A percentile compares a stretch with the other conserved stretches of the same genome.
phyloP scores from a whole-genome alignment of 2,329 filamentous ascomycete species.

The Colletotrichum zoysiae region DNA sequence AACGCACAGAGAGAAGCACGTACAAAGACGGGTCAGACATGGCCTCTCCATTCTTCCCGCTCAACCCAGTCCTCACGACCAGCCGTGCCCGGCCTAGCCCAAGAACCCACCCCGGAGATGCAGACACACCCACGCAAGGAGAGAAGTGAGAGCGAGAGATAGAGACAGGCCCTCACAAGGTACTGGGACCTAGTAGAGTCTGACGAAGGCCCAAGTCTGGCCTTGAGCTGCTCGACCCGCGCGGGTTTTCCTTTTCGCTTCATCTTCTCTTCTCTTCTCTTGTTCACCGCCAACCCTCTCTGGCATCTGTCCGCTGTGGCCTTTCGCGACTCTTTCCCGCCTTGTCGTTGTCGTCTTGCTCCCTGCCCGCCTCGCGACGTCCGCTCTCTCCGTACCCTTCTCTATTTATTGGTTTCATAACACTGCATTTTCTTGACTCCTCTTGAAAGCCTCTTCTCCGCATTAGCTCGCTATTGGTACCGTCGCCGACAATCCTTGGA shows the following conservation, averaged over 20 bases:
- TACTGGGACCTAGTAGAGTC: constrained; percentile 34
- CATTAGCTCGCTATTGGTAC: background rate
- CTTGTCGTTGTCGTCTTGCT: constrained; percentile 1
- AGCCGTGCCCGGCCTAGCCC: constrained; percentile 23
- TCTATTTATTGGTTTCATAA: background rate
- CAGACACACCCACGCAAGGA: constrained; percentile 6
- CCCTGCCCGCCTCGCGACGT: background rate
- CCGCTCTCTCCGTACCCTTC: background rate
- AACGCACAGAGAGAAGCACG: constrained; percentile 20
- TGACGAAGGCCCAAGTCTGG: constrained; percentile 24
- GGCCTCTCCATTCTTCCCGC: constrained; percentile 14
- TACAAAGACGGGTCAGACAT: constrained; percentile 27
- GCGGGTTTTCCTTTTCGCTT: constrained; percentile 25
- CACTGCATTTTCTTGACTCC: background rate
- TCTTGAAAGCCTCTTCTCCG: background rate
- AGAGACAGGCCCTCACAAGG: constrained; percentile 24
- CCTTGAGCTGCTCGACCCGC: constrained; percentile 25
- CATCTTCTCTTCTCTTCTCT: constrained; percentile 24
- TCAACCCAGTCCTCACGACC: constrained; percentile 19
- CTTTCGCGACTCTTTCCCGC: background rate
- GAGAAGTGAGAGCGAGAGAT: constrained; percentile 13
- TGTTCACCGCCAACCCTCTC: background rate
- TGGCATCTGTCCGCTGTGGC: background rate
- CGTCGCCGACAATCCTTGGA: constrained; percentile 1
- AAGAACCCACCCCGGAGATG: constrained; percentile 21